A percentile compares a stretch with the other conserved stretches of the same genome.
Evolutionary conservation across 345 rosid genomes (phyloP).

Genomic region (Eucalyptus regnans): DNA sequence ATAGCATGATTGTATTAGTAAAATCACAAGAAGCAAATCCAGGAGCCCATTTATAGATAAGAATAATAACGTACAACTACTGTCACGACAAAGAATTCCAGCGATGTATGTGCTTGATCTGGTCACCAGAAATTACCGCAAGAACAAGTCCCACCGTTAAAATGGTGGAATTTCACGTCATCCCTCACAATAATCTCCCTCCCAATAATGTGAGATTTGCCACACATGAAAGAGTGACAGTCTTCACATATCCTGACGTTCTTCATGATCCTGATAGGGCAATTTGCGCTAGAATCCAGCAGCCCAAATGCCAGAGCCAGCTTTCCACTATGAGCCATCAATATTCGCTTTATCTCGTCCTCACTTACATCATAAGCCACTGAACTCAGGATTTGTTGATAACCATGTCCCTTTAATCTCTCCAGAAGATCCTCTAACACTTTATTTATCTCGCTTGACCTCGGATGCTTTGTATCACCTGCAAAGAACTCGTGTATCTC

Average conservation of each 20-base stretch:
- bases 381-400: conserved; percentile 34
- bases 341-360: conserved; percentile 36
- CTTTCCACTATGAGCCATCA: conserved; percentile 61
- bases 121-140: conserved; percentile 69
- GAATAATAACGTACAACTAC: neutral
- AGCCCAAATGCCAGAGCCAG: conserved; percentile 62
- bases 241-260: conserved; percentile 67
- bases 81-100: neutral
- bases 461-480: conserved; percentile 48
- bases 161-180: conserved; percentile 71
- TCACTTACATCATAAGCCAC: conserved; percentile 36
- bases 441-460: conserved; percentile 28
- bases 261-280: conserved; percentile 47
- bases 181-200: conserved; percentile 60
- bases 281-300: conserved; percentile 19
- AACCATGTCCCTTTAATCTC: conserved; percentile 27
- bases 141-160: conserved; percentile 50
- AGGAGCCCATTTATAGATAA: neutral
- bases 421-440: conserved; percentile 34
- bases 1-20: neutral
- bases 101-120: neutral
- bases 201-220: conserved; percentile 33
- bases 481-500: conserved; percentile 54
- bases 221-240: conserved; percentile 54
- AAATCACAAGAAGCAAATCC: neutral